These are phyloP conservation scores for Psilocybe tampanensis DNA, from an alignment of 768 basidiomycete genomes.

Conservation along the genomic window DNA sequence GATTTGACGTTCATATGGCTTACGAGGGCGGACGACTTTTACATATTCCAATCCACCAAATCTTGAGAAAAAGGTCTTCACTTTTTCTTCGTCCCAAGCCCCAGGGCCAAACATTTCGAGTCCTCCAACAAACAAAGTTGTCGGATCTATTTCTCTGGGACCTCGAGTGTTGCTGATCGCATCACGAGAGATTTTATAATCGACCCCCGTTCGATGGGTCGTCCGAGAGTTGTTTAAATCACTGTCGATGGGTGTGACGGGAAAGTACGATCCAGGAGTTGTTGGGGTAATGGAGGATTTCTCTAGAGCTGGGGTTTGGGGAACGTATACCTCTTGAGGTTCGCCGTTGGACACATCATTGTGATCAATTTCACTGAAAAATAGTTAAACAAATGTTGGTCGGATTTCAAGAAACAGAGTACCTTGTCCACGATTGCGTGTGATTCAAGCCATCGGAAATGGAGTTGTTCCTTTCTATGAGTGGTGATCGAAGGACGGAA, in stretches of 20 bases:
- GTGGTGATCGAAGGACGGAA: background rate
- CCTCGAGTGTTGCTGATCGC: slow-evolving; percentile 22
- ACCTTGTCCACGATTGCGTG: background rate
- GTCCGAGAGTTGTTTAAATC: slow-evolving; percentile 25
- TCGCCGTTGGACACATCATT: slow-evolving; percentile 11
- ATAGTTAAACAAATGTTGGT: background rate
- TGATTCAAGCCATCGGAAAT: background rate
- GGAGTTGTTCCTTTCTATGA: background rate
- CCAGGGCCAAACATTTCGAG: slow-evolving; percentile 63
- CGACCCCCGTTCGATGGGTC: slow-evolving; percentile 27
- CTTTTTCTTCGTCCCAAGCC: slow-evolving; percentile 70
- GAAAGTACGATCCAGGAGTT: slow-evolving; percentile 49
- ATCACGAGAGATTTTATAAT: slow-evolving; percentile 21
- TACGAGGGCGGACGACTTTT: slow-evolving; percentile 68
- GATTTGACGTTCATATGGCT: slow-evolving; percentile 20
- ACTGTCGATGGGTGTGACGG: slow-evolving; percentile 48
- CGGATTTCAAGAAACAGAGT: background rate
- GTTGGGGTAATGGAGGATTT: slow-evolving; percentile 53
- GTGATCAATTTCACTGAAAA: background rate
- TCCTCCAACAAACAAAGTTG: slow-evolving; percentile 77
- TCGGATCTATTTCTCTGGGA: slow-evolving; percentile 59
- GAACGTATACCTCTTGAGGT: slow-evolving; percentile 42
- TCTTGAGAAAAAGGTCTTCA: slow-evolving; percentile 58
- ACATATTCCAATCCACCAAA: slow-evolving; percentile 69
- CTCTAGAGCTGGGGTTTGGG: slow-evolving; percentile 46